Evolutionary conservation across 1,139 yeast genomes (phyloP), one percentile per base, ranked within the genome.

Genomic region (Magnusiomyces tetraspermus): DNA sequence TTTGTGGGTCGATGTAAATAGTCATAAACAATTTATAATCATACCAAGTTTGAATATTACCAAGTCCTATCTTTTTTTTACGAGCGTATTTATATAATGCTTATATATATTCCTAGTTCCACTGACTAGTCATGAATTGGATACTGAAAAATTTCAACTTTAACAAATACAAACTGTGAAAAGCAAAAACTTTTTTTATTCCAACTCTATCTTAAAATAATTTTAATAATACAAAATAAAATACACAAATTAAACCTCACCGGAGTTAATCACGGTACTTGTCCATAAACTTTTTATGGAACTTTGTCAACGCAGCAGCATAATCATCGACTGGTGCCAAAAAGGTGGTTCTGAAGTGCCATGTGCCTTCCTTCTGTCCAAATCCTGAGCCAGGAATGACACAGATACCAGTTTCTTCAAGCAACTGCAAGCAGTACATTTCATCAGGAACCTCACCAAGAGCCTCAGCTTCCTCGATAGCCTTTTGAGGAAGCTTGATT

Each of bases 351-450:
- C 98, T 81, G 63, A 92, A 77, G 67, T 92, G 98, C 72, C 76
- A 85, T 10, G 97, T 88, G 24, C 86, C 95, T 50, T 82, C 82
- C 48, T 75, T 83, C 71, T 94, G 98, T 42, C 97, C 97, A 64
- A 92, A 94, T 1, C 98, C 98, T 46, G 89, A 82, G 43, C 98
- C 99, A 33, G 98, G 97, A 57, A 92, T 95, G 53, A 95, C 88
- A 70, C 98, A 94, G 58, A 92, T 89, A 61, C 98, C 99, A n/a
- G 98, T 89, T 53, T 71, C 68, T 61, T 90, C 92, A 59, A 92
- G 76, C 56, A 92, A 72, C 61, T 84, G 82, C 66, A 83, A 76
- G 69, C 97, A 89, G 72, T 92, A 94, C 59, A 85, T 78, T 65
- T 86, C 96, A 67, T 94, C 98, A 40, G 90, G 82, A 8, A 60